Evolutionary conservation across 192 early-diverging fungal genomes (phyloP), one percentile per base, ranked within the genome.

Genomic region (Coemansia sp.): DNA sequence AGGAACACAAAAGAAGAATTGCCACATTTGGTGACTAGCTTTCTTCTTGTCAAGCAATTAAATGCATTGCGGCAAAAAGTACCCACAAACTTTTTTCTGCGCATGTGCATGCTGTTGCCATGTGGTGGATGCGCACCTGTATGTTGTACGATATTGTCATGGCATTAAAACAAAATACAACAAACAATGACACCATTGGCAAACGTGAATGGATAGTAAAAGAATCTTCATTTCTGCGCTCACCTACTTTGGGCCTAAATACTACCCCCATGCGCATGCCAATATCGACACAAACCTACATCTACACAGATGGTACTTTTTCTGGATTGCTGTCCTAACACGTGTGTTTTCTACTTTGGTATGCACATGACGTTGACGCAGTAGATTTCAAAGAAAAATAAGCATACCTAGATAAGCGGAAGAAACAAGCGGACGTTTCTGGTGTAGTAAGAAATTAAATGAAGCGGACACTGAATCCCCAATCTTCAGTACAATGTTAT

Each of bases 31-130:
- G 49, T 51, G 49, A 19, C 49, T 24, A 51, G 1, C n/a, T 24
- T 51, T 61, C 49, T 61, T 51, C 49, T 61, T 50, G 10, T 34
- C 30, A 31, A 31, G 59, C 47, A 61, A 61, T 61, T 61, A 51
- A 61, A 61, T 61, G 59, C 59, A 61, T 47, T 34, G 32, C 32
- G 32, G 32, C 32, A 34, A 34, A n/a, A 34, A 34, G 32, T 34
- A 34, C 32, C 32, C 32, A 34, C 7, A 34, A 34, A 34, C 7
- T 5, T 10, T 2, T 10, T 34, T 34, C 32, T 34, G 32, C 56
- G 30, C 56, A 57, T 22, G 56, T 57, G 54, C 26, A 55, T 55
- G n/a, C 54, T 30, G 54, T 31, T 55, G 54, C 54, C 32, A 34
- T 34, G 32, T 10, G 32, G 32, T 34, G 32, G n/a, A 34, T 34